Base-by-base conservation (phyloP, 164 flowering plant genomes). In the Paratinospora sagittata region DNA sequence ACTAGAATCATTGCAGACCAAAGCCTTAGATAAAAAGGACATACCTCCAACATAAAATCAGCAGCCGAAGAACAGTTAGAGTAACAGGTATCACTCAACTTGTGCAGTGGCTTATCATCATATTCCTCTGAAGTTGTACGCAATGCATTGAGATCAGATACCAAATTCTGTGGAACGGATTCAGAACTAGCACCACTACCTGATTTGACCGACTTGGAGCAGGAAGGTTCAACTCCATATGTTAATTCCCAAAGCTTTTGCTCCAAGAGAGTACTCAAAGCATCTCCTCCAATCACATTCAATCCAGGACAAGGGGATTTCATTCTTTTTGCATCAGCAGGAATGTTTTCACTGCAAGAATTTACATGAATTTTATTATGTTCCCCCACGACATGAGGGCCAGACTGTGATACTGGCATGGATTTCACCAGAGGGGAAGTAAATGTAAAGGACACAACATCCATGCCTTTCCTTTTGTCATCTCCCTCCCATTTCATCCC, bases 371-470 rank as follows among this genome's bases (percentile, higher is more conserved):
- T 33, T 24, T 43, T 74, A 49, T 45, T 75, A 70, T 39, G 78
- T 70, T 66, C 78, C 73, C 79, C 84, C 39, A 34, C 65, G 60
- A 67, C 21, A 66, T 70, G 84, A 72, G 68, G 45, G 6, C 82
- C 72, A 41, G 81, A 49, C 64, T 82, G 88, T 68, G 84, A 75
- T 63, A 77, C 81, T 67, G 82, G 74, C 23, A 69, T 33, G 27
- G 89, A 65, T 58, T 85, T 76, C 55, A 81, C 75, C 79, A 92
- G 72, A 58, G 99, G 98, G 36, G 97, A 84, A 45, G 87, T 91
- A 74, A 95, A 92, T 41, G 99, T 91, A 77, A 95, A 95, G 21
- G 99, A 95, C 77, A 95, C 87, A 77, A 93, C 92, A 81, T 92
- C 98, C 75, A 77, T 84, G 66, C 90, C 86, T 49, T 82, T 88